Conservation (phyloP, 2,329 filamentous ascomycete species). For the Aspergillus sp. region DNA sequence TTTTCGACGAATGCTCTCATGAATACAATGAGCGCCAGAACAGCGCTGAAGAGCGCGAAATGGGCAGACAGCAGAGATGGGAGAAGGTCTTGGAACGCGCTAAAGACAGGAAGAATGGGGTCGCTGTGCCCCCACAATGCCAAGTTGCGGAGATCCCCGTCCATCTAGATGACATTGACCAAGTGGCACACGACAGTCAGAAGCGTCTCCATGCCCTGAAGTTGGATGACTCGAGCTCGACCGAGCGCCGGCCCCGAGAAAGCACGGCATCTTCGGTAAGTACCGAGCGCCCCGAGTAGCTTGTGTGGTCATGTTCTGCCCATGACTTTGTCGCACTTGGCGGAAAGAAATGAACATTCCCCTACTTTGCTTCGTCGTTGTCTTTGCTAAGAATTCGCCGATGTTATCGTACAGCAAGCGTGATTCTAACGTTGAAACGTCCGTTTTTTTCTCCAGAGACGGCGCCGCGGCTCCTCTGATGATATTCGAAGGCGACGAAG, state of each 20-base stretch:
- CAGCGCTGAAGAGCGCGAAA: slow-evolving; percentile 80
- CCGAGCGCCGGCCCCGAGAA: slow-evolving; percentile 54
- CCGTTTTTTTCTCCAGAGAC: slow-evolving; percentile 51
- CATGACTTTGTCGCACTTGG: slow-evolving; percentile 24
- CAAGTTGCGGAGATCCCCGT: slow-evolving; percentile 49
- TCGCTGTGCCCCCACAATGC: slow-evolving; percentile 39
- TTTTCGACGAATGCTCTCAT: slow-evolving; percentile 98
- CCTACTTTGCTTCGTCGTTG: slow-evolving; percentile 29
- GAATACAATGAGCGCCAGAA: slow-evolving; percentile 98
- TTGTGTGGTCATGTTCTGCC: slow-evolving; percentile 25
- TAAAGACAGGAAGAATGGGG: slow-evolving; percentile 63
- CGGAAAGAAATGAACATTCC: slow-evolving; percentile 1
- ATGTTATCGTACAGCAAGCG: slow-evolving; percentile 42
- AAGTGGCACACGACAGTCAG: slow-evolving; percentile 77
- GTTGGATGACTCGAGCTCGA: slow-evolving; percentile 65
- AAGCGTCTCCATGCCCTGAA: slow-evolving; percentile 87
- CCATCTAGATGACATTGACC: slow-evolving; percentile 71
- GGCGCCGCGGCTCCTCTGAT: slow-evolving; percentile 46
- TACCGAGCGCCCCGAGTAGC: slow-evolving; percentile 26
- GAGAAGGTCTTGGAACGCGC: slow-evolving; percentile 80
- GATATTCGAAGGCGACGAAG: slow-evolving; percentile 44
- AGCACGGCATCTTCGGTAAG: slow-evolving; percentile 48
- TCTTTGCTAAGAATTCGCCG: slow-evolving; percentile 45
- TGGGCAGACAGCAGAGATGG: slow-evolving; percentile 83
- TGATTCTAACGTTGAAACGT: slow-evolving; percentile 51